Base-by-base conservation (phyloP, 495 filamentous ascomycete genomes). In the Lasiosphaeriaceae sp. region DNA sequence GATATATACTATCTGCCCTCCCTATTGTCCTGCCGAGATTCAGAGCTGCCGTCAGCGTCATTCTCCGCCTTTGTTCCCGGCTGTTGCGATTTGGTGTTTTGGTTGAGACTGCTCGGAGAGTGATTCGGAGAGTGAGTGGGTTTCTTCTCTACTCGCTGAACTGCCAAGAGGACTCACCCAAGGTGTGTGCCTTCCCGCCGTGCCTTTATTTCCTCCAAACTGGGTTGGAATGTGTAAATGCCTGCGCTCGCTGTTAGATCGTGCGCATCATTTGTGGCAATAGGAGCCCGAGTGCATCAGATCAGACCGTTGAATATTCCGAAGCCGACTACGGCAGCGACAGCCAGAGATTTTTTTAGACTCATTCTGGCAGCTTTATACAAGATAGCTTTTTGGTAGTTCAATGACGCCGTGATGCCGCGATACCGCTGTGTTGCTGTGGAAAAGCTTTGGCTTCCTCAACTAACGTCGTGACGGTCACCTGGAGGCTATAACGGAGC, bases 211-310 rank as follows among this genome's bases (percentile, higher is more conserved):
- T 56, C 47, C 16, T 51, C 23, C 16, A 46, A 51, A 11, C 62
- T 54, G 8, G 77, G 75, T 16, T 66, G 63, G 56, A 80, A 77
- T 3, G 70, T 66, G 57, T 74, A 78, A 50, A 71, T 69, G 17
- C 74, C 78, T 81, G 53, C 11, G n/a, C n/a, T 12, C 37, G 11
- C 20, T 35, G 58, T 63, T 41, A 68, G 61, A 37, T 19, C 2
- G 16, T 17, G 29, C 17, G 12, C 41, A 21, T 48, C 51, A n/a
- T 26, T 14, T 24, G n/a, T 24, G 31, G 1, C 14, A 1, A 5
- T 16, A 24, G 23, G 21, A 17, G 9, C 11, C n/a, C 19, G 44
- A 47, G 14, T 29, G 2, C n/a, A 14, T 9, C 5, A 1, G n/a
- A 14, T 7, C 55, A 12, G 48, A 70, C 67, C 67, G 57, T 70